Base-by-base conservation (phyloP, 139 green algal species). In the Micromonas pusilla region DNA sequence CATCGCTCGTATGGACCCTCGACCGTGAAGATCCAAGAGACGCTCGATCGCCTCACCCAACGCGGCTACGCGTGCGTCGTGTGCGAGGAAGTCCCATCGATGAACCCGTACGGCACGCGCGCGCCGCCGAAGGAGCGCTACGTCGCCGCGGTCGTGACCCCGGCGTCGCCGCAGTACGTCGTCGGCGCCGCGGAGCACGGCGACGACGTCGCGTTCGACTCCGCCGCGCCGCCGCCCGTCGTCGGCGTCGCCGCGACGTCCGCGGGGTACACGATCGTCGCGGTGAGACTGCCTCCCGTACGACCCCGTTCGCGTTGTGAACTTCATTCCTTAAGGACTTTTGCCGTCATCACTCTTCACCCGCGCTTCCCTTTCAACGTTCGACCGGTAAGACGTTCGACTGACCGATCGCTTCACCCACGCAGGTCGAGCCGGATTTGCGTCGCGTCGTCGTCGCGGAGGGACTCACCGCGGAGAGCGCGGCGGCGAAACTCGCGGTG, bases 401-500 rank as follows among this genome's bases (percentile, higher is more conserved):
- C n/a, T n/a, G n/a, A n/a, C n/a, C n/a, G n/a, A n/a, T n/a, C n/a
- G n/a, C n/a, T n/a, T n/a, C n/a, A n/a, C n/a, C n/a, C n/a, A n/a
- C n/a, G n/a, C 70, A 77, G 32, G 36, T 73, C 28, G 83, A 89
- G 16, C 37, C 38, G 1, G 68, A 75, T 62, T 53, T 87, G 66
- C 67, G 54, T 6, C 81, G 53, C 0, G 82, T 86, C 6, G 52
- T 33, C 0, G 76, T 92, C 21, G 84, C 79, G 1, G 79, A 92
- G 71, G 84, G 83, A 3, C 78, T 96, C 20, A 96, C 85, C 0
- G 86, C 92, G 70, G 91, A 96, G 34, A 86, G 82, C 0, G 71
- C 79, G 16, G 52, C 85, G 33, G 78, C 83, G 20, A 72, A 65
- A 1, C 31, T 87, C 1, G 34, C 30, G 6, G 52, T 72, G 13